Percentiles rank a stretch among this genome's conserved stretches.
Evolutionary conservation across 768 basidiomycete species (phyloP).

Genomic region (Heimioporus sp.): DNA sequence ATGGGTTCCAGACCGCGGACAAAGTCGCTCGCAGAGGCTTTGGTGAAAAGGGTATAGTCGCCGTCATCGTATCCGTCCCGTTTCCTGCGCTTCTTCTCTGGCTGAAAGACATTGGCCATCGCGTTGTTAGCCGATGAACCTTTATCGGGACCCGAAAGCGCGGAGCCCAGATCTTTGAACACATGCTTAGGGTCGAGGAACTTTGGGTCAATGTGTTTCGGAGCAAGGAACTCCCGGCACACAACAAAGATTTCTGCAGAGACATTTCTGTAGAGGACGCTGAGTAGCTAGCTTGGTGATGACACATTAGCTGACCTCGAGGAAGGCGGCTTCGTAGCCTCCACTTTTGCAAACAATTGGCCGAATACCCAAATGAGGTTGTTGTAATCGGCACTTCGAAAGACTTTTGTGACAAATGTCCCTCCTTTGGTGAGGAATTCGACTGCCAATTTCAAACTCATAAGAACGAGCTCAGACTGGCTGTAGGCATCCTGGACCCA

Average conservation of each 20-base stretch:
- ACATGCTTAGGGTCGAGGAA: constrained; percentile 97
- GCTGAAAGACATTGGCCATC: constrained; percentile 92
- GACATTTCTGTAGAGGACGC: constrained; percentile 66
- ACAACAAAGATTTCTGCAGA: constrained; percentile 99
- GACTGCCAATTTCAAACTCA: constrained; percentile 91
- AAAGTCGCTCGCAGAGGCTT: constrained; percentile 67
- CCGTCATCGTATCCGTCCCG: constrained; percentile 96
- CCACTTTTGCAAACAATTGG: constrained; percentile 93
- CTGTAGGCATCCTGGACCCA: constrained; percentile 99
- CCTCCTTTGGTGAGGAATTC: constrained; percentile 93
- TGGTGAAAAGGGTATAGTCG: constrained; percentile 86
- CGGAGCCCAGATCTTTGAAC: constrained; percentile 82
- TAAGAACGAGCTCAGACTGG: constrained; percentile 95
- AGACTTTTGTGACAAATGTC: constrained; percentile 97
- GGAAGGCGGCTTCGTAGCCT: constrained; percentile 97
- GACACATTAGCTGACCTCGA: constrained; percentile 63
- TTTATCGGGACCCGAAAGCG: constrained; percentile 45
- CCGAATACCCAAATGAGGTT: constrained; percentile 98
- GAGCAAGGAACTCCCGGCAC: constrained; percentile 91
- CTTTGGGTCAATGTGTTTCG: constrained; percentile 94
- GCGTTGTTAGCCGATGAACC: constrained; percentile 62
- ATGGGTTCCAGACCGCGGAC: constrained; percentile 72
- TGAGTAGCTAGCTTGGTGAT: not conserved
- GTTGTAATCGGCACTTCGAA: constrained; percentile 98
- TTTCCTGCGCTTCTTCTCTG: constrained; percentile 91